Evolutionary conservation across 495 filamentous ascomycete species (phyloP).

Genomic region (Penicillium simplicissimum): DNA sequence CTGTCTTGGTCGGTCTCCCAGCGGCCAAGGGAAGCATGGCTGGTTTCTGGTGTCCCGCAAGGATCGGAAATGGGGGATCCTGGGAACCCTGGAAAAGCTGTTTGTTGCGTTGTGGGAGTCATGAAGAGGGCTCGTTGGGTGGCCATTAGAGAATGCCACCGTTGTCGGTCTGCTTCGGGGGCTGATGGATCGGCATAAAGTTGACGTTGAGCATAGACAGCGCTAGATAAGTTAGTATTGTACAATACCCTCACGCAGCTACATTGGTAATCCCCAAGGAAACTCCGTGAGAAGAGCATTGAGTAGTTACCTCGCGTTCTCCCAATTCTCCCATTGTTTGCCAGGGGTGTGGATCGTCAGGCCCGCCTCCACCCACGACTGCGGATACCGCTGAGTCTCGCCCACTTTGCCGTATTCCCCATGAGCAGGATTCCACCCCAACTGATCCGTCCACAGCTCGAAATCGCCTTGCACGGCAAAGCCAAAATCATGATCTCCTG

Average conservation of each 20-base stretch:
- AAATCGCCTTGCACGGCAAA: slow-evolving; percentile 2
- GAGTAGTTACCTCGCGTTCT: not conserved
- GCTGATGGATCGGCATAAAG: not conserved
- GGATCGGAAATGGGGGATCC: slow-evolving; percentile 25
- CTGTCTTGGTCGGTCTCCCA: slow-evolving; percentile 29
- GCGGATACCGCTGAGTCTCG: slow-evolving; percentile 14
- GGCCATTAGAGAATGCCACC: slow-evolving; percentile 27
- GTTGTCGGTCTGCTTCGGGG: slow-evolving; percentile 12
- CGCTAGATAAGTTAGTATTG: not conserved
- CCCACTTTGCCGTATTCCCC: not conserved
- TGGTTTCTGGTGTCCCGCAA: slow-evolving; percentile 29
- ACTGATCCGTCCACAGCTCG: slow-evolving; percentile 6
- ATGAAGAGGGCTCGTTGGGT: slow-evolving; percentile 43
- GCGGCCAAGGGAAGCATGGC: slow-evolving; percentile 20
- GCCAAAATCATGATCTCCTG: not conserved
- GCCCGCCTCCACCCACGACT: slow-evolving; percentile 16
- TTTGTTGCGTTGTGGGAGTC: slow-evolving; percentile 18
- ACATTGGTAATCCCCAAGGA: not conserved
- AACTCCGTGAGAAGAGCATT: not conserved
- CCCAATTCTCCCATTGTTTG: not conserved
- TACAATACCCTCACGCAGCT: not conserved
- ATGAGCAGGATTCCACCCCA: slow-evolving; percentile 8
- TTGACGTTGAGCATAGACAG: slow-evolving; percentile 1
- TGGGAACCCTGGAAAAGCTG: slow-evolving; percentile 11
- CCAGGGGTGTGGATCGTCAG: slow-evolving; percentile 13